Base-by-base conservation (phyloP, 495 filamentous ascomycete genomes). In the Penicillium steckii region DNA sequence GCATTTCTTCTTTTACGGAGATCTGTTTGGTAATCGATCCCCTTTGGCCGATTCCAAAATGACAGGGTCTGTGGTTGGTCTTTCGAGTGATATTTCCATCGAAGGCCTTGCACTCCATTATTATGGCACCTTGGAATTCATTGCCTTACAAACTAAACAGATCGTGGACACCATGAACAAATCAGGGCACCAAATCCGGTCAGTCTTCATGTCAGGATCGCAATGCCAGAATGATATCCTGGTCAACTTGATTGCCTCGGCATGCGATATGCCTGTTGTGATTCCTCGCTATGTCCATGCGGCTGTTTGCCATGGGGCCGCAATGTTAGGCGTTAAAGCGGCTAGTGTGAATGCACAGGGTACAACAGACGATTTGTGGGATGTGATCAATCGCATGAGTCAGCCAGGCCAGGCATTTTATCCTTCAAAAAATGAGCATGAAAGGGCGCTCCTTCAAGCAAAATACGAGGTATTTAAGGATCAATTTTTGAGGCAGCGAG, bases 181-280 rank as follows among this genome's bases (percentile, higher is more conserved):
- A 12, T 72, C 86, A 10, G 93, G 93, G 24, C 94, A 97, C 66
- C 69, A 75, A 37, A 93, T 97, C 69, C 80, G 75, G 40, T 93
- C 88, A 45, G 95, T 98, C 68, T 98, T 97, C 80, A 96, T 98
- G 94, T 95, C 89, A n/a, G 94, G 94, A 50, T 91, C 88, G 21
- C 94, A 97, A 64, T 98, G 94, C 75, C 91, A 96, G 69, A 98
- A 98, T 66, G 81, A 85, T 22, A 86, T 98, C 47, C 76, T 98
- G 22, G 93, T 97, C 80, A 75, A 83, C n/a, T 85, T 97, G 27
- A 90, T 97, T 50, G 91, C 94, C 3, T 90, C 91, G 5, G 90
- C 86, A 8, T 96, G 91, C 66, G 82, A 84, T 44, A 91, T 94
- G 83, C 93, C 92, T 4, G 94, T 97, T 29, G 68, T 95, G 24